phyloP scores from a whole-genome alignment of 257 asterid species.

The Forsythia suspensa region DNA sequence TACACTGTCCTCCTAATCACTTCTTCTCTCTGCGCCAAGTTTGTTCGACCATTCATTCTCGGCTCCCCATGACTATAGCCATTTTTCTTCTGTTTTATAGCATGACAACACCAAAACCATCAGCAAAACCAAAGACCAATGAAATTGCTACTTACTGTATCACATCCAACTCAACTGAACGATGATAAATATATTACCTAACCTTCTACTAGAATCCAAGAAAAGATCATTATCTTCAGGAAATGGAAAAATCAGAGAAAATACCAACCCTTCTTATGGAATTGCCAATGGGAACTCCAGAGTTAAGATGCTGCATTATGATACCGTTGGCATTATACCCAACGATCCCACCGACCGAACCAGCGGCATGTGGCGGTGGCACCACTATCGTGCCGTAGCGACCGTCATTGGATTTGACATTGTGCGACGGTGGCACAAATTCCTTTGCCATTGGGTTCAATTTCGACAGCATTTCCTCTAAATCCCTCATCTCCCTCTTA shows the following conservation, averaged over 20 bases:
- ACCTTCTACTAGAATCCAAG: neutral
- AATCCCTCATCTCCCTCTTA: constrained; percentile 69
- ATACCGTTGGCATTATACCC: constrained; percentile 14
- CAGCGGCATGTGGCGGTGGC: constrained; percentile 40
- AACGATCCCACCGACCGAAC: constrained; percentile 42
- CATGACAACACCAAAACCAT: constrained; percentile 24
- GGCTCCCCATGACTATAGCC: constrained; percentile 51
- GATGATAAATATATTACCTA: neutral
- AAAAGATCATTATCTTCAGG: neutral
- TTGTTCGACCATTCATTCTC: constrained; percentile 58
- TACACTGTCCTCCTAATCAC: constrained; percentile 76
- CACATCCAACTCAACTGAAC: neutral
- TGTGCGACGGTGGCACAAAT: constrained; percentile 67
- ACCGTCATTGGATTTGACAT: constrained; percentile 14
- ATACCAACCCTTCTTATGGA: constrained; percentile 13
- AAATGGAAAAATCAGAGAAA: neutral
- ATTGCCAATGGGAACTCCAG: constrained; percentile 13
- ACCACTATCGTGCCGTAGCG: constrained; percentile 35
- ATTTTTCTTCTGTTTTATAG: constrained; percentile 51
- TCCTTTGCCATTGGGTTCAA: constrained; percentile 76
- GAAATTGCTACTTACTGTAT: neutral
- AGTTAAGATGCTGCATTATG: neutral
- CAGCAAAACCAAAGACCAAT: constrained; percentile 2
- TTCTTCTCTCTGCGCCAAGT: constrained; percentile 73
- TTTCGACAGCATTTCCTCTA: constrained; percentile 68